Evolutionary conservation across 1,284 basidiomycete species (phyloP).

Genomic region (Fomitiporia mediterranea): DNA sequence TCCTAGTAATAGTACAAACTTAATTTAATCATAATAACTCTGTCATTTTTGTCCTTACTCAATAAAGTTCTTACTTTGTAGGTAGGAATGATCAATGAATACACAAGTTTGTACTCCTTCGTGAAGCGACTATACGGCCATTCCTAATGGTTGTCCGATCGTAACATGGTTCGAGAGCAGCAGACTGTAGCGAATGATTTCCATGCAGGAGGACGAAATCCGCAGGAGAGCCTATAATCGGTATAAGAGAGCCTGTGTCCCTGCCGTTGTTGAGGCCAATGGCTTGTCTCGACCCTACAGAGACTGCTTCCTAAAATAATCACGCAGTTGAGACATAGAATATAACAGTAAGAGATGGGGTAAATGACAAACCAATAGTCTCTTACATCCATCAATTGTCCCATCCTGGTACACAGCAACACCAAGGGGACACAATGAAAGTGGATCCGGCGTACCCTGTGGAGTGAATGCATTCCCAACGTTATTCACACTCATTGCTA

Average conservation of each 20-base stretch:
- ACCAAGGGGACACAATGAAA: constrained; percentile 54
- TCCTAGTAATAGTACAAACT: too few relatives aligned
- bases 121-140: constrained; percentile 27
- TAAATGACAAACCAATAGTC: constrained; percentile 41
- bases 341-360: constrained; percentile 8
- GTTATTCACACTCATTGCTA: constrained; percentile 59
- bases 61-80: too few relatives aligned
- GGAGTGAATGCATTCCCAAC: constrained; percentile 64
- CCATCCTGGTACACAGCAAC: constrained; percentile 56
- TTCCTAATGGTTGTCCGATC: constrained; percentile 34
- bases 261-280: constrained; percentile 33
- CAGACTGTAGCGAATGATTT: constrained; percentile 40
- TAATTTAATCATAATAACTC: too few relatives aligned
- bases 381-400: constrained; percentile 40
- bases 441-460: constrained; percentile 56
- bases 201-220: constrained; percentile 60
- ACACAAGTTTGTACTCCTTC: too few relatives aligned
- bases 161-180: constrained; percentile 45
- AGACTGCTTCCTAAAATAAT: constrained; percentile 39
- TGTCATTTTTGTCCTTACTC: too few relatives aligned
- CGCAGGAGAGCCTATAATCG: constrained; percentile 39
- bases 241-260: constrained; percentile 30
- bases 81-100: too few relatives aligned
- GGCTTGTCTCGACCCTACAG: constrained; percentile 41
- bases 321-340: not conserved